Base-by-base conservation (phyloP, 352 stramenopile genomes). In the Globisporangium nodosum region DNA sequence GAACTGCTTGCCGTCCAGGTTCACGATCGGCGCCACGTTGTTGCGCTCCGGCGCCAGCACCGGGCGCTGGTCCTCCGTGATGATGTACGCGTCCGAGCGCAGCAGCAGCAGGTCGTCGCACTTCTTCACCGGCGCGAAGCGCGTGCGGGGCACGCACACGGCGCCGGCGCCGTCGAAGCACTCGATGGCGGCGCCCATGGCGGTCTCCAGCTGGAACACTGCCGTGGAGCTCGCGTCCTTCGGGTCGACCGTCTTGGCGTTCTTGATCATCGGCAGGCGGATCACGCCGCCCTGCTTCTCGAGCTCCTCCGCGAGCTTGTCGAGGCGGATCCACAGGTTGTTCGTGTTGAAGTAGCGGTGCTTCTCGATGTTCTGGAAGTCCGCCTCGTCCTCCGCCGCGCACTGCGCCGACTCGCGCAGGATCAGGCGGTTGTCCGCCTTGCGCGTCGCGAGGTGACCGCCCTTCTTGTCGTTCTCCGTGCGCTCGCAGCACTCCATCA, bases 391-490 rank as follows among this genome's bases (percentile, higher is more conserved):
- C 27, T 71, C 61, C 11, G 76, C 64, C 74, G 96, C 83, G 88
- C 93, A 84, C 91, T 94, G 80, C 74, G 93, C 78, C 70, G 70
- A 92, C 63, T 94, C 67, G 92, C 96, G 88, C 52, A 98, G 90
- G 57, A 99, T 98, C 54, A 98, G 94, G 37, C 95, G 96, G 60
- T 66, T 61, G 65, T 99, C 96, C 60, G 96, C 81, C 69, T 74
- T 98, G 54, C 85, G 82, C 60, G 87, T 68, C 7, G 82, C 96
- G 46, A 99, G 81, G 77, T 99, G 97, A 21, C 97, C 97, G 49
- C 97, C 97, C 86, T 99, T 99, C 87, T 99, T 99, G 82, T 99
- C 97, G 69, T 98, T 98, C 70, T 98, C 96, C 35, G 97, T 99
- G 64, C 97, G 90, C 69, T 98, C 91, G 66, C 96, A 99, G 72